Evolutionary conservation across 163 green algal genomes (phyloP), one percentile per base, ranked within the genome.

Genomic region (Dunaliella salina): DNA sequence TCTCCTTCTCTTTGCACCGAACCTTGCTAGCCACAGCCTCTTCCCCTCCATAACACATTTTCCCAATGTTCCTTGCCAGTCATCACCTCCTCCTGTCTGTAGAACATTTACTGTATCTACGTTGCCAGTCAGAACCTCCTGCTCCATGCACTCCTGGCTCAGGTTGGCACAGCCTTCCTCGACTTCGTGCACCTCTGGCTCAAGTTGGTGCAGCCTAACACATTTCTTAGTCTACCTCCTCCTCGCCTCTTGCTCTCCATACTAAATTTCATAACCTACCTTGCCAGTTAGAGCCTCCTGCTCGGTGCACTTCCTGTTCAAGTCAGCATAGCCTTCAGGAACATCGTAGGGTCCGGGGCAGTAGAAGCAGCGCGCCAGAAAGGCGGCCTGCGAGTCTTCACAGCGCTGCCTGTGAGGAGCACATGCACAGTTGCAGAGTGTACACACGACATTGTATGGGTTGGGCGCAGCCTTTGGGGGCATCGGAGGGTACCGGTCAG

Each of bases 331-430:
- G 69, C 95, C 94, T 0, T 93, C 85, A 22, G 90, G 35, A 22
- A 40, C 82, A 86, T 97, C 93, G 87, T 99, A 99, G 81, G 95
- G 90, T 17, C 96, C 96, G 81, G 83, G 0, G 12, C 30, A 71
- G 88, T 99, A 99, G 89, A 96, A 96, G 91, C 96, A 99, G 63
- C 93, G 91, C 13, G 89, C 32, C 72, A 99, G 91, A 88, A 99
- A 99, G 29, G 92, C 59, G 24, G 96, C 95, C 89, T 97, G 95
- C 33, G 94, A 94, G 29, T 93, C 91, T 18, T 82, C 93, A 84
- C 96, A 99, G 34, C 96, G 88, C 63, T 93, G 92, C 79, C 93
- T 95, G 89, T 18, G 34, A 50, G 40, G 40, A 50, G 40, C 40
- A 50, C 3, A 50, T 50, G 40, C 40, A 50, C 8, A 8, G 3